Base-by-base conservation (phyloP, 331 rosid species). In the Malus hybrid region DNA sequence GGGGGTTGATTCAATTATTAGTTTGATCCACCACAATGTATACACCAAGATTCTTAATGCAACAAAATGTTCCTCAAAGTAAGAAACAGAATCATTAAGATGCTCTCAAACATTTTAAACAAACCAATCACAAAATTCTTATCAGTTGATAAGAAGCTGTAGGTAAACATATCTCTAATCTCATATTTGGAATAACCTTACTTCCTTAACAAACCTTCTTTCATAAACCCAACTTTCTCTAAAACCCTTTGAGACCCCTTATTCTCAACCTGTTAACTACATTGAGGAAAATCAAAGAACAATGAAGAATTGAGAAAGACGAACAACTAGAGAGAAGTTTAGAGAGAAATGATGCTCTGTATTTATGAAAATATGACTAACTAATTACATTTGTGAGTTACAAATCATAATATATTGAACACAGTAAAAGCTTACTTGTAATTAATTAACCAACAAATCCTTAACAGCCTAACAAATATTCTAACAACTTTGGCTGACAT, bases 221-320 rank as follows among this genome's bases (percentile, higher is more conserved):
- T 82, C 5, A 54, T 8, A 55, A 88, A 84, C 63, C 92, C 88
- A 39, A 82, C 62, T 72, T 86, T 88, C 19, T 77, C 73, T 1
- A 88, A 55, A 28, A 82, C 85, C 85, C 76, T 82, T 54, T 86
- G 85, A 10, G 93, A 88, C 31, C 85, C 93, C 8, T 55, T 63
- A 60, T 86, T 86, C 55, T 86, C 90, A 4, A 76, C 31, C 61
- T 86, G 86, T 36, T 36, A 36, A 36, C 44, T 8, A 36, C 44
- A 8, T 36, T 36, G 44, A 36, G 44, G 44, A 36, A 36, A 36
- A 36, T 36, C 44, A 36, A 36, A 36, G 44, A 36, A 36, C 4
- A 36, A 36, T 36, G 11, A 36, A 36, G 44, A 36, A 36, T 36
- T 8, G 44, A 36, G 11, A 36, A 36, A 36, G 44, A 36, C 2